phyloP scores from a whole-genome alignment of 2,329 filamentous ascomycete species.

The Cladophialophora immunda region DNA sequence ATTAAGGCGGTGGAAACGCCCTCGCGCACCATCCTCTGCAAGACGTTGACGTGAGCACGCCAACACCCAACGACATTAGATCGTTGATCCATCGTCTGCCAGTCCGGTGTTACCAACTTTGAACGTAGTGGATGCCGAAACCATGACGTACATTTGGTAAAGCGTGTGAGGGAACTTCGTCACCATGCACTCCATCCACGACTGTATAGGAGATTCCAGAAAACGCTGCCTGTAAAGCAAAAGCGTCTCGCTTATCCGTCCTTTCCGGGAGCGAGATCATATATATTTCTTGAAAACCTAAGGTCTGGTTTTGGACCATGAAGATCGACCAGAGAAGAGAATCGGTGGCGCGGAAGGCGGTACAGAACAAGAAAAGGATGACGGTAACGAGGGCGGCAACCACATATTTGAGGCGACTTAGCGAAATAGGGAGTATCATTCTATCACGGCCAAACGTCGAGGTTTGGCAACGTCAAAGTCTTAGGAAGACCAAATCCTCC shows the following conservation, averaged over 20 bases:
- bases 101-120: slow-evolving; percentile 16
- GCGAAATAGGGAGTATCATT: too few species aligned
- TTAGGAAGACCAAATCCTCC: too few species aligned
- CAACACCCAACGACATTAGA: slow-evolving; percentile 43
- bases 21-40: slow-evolving; percentile 54
- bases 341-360: too few species aligned
- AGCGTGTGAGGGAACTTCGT: slow-evolving; percentile 32
- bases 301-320: too few species aligned
- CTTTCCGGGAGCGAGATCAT: slow-evolving; percentile 58
- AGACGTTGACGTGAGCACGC: slow-evolving; percentile 52
- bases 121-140: neutral
- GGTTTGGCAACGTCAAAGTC: too few species aligned
- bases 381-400: too few species aligned
- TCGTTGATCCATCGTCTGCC: slow-evolving; percentile 32
- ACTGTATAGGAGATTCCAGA: slow-evolving; percentile 43
- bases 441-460: too few species aligned
- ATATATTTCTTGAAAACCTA: slow-evolving; percentile 52
- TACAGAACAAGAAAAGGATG: too few species aligned
- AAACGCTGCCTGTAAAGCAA: slow-evolving; percentile 54
- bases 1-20: slow-evolving; percentile 60
- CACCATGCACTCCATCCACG: slow-evolving; percentile 35
- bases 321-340: too few species aligned
- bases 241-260: slow-evolving; percentile 60
- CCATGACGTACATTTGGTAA: slow-evolving; percentile 31
- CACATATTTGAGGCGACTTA: too few species aligned